phyloP scores from a whole-genome alignment of 2,329 filamentous ascomycete genomes.

The Keithomyces neogunnii region DNA sequence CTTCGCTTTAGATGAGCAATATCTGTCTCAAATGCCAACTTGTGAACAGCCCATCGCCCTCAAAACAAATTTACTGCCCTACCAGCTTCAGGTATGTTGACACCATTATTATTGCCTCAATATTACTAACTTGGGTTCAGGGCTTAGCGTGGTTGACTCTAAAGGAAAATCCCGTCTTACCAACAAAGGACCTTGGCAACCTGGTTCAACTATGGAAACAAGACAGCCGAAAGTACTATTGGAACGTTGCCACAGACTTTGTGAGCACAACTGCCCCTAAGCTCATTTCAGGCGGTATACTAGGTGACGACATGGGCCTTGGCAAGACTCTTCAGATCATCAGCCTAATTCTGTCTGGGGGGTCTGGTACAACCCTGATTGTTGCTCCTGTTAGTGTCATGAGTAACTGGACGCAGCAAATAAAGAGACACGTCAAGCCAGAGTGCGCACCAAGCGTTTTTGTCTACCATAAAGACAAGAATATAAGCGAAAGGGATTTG shows the following conservation, averaged over 20 bases:
- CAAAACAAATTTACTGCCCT: constrained; percentile 62
- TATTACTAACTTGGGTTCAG: constrained; percentile 31
- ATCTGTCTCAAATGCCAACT: constrained; percentile 63
- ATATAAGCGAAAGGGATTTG: constrained; percentile 49
- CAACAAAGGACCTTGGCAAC: constrained; percentile 47
- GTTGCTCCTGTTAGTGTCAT: constrained; percentile 77
- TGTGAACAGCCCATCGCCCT: constrained; percentile 60
- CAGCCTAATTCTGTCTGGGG: constrained; percentile 58
- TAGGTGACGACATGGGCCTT: constrained; percentile 85
- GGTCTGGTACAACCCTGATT: constrained; percentile 61
- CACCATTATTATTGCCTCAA: not conserved
- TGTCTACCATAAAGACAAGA: constrained; percentile 63
- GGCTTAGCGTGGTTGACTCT: constrained; percentile 74
- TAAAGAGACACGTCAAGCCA: constrained; percentile 59
- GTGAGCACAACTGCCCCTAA: constrained; percentile 46
- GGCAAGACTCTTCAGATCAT: constrained; percentile 87
- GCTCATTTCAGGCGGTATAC: constrained; percentile 71
- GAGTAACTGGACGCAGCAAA: constrained; percentile 84
- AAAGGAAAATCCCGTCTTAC: constrained; percentile 64
- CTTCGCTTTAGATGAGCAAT: constrained; percentile 62
- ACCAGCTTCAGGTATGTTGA: constrained; percentile 55
- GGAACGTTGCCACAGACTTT: constrained; percentile 55
- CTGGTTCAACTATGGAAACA: constrained; percentile 71
- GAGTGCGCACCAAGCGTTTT: constrained; percentile 58
- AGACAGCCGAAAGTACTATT: constrained; percentile 38